These are phyloP conservation scores for Pseudogymnoascus sp. DNA, from an alignment of 2,329 filamentous ascomycete species.

Conservation along the genomic window DNA sequence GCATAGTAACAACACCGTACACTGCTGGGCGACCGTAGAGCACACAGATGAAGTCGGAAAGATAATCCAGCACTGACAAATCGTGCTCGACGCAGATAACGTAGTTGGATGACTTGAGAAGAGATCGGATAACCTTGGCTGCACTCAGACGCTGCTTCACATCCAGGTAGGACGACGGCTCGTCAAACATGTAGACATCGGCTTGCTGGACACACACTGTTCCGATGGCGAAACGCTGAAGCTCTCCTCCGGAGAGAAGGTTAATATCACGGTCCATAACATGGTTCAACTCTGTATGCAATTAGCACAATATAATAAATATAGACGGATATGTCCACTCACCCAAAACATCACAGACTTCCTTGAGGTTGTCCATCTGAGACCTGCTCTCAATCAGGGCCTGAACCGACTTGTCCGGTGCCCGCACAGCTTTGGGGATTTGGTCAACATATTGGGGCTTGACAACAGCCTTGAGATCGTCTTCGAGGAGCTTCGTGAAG, in stretches of 20 bases:
- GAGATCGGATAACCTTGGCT: constrained; percentile 82
- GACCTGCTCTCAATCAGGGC: constrained; percentile 68
- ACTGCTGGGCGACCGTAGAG: constrained; percentile 93
- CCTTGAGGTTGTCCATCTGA: constrained; percentile 70
- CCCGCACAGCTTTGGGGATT: constrained; percentile 86
- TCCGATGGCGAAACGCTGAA: constrained; percentile 96
- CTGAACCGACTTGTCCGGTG: constrained; percentile 70
- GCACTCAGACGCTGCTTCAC: constrained; percentile 97
- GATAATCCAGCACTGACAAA: constrained; percentile 94
- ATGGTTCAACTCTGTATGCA: constrained; percentile 65
- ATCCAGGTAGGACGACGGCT: constrained; percentile 97
- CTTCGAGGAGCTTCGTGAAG: constrained; percentile 96
- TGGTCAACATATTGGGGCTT: constrained; percentile 99
- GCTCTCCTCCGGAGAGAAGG: constrained; percentile 89
- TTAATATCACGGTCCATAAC: constrained; percentile 88
- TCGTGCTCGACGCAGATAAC: constrained; percentile 99
- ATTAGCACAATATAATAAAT: not conserved
- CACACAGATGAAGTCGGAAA: constrained; percentile 97
- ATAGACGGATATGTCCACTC: constrained; percentile 15
- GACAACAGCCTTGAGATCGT: constrained; percentile 93
- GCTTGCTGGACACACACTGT: constrained; percentile 93
- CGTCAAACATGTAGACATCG: constrained; percentile 99
- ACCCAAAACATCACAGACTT: constrained; percentile 75
- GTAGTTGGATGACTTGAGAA: constrained; percentile 84
- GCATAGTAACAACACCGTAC: constrained; percentile 95